A percentile compares a stretch with the other conserved stretches of the same genome.
Conservation (phyloP, 768 basidiomycete genomes). For the Suillus fuscotomentosus region DNA sequence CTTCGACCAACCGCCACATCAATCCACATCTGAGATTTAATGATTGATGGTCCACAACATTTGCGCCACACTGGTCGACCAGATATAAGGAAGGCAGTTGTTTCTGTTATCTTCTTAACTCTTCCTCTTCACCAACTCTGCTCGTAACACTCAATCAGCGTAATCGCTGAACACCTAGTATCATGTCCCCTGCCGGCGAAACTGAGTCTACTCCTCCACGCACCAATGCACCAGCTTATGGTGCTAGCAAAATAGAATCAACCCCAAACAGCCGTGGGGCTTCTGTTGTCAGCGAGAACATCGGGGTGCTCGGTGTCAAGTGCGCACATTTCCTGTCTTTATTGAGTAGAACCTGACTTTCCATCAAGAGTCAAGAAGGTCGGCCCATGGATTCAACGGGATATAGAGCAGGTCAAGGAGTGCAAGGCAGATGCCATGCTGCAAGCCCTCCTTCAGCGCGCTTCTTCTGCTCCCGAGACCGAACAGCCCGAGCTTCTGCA, state of each 20-base stretch:
- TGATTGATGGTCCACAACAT: not conserved
- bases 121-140: not conserved
- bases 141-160: not conserved
- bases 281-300: not conserved
- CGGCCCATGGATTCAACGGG: not conserved
- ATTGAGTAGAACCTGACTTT: not conserved
- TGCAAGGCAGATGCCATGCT: not conserved
- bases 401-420: not conserved
- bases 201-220: not conserved
- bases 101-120: not conserved
- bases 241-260: not conserved
- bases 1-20: not conserved
- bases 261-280: not conserved
- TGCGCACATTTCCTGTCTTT: not conserved
- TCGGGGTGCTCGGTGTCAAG: not conserved
- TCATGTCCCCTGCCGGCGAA: not conserved
- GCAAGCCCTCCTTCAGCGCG: not conserved
- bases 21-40: not conserved
- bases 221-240: not conserved
- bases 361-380: not conserved
- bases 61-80: not conserved
- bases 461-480: not conserved
- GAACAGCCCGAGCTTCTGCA: not conserved
- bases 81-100: not conserved
- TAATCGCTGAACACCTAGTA: not conserved